Evolutionary conservation across 345 rosid species (phyloP), one percentile per base, ranked within the genome.

Genomic region (Bruguiera gymnorhiza): DNA sequence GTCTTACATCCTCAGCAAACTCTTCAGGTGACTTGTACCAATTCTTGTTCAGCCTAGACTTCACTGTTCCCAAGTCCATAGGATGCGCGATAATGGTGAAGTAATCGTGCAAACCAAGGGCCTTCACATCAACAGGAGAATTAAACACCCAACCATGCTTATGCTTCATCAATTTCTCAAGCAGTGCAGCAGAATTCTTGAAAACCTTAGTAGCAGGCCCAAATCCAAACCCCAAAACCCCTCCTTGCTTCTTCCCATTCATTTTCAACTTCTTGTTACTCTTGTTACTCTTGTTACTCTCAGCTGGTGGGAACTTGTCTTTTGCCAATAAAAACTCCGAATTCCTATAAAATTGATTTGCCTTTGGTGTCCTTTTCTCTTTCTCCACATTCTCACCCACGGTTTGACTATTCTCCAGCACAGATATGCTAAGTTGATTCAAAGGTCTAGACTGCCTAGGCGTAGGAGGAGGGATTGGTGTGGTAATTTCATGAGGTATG

Each of bases 1-100:
- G 97, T 82, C 99, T 95, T 65, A 95, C 99, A 82, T 95, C 96
- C 74, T 91, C 98, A 6, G 98, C 98, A 76, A 94, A 94, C 74
- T 89, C 97, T 79, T 85, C 86, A 0, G 96, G 95, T 0, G 93
- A 87, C 86, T 92, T 89, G 86, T 94, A 94, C 86, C 89, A 67
- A 77, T 94, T 90, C 77, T 85, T 86, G 70, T 68, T 82, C 65
- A 95, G 77, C 73, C 84, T 83, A 2, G 87, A 63, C 82, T 95
- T 95, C 68, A 95, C 84, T 18, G 96, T 86, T 50, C 99, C 99
- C 86, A 95, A 81, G 81, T 95, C 98, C 99, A 95, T 95, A 36
- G 98, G 98, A 79, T 90, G 88, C 79, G 83, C 83, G 59, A 95
- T 88, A 63, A 95, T 86, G 73, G 80, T 81, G 66, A 74, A 86